These are phyloP conservation scores for Raddia distichophylla DNA, from an alignment of 176 grass and related monocot species.

Conservation along the genomic window DNA sequence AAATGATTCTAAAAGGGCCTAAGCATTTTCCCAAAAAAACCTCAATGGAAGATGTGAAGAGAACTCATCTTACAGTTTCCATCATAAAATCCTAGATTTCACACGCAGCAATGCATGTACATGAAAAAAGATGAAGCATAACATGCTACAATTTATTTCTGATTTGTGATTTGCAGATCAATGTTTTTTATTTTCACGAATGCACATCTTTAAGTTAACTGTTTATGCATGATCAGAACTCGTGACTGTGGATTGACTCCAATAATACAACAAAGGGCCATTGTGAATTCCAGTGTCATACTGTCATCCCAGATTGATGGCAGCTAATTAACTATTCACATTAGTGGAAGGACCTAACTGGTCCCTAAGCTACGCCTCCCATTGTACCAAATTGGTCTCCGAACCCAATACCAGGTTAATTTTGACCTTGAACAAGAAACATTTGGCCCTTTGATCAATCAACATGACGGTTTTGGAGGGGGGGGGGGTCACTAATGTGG, in stretches of 20 bases:
- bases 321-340: not conserved
- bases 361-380: too few species aligned
- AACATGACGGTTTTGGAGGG: too few species aligned
- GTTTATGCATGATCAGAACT: not conserved
- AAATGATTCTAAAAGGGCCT: conserved; percentile 2
- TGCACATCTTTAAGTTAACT: not conserved
- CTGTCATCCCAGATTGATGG: not conserved
- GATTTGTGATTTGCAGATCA: not conserved
- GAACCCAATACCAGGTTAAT: too few species aligned
- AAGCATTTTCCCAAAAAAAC: conserved; percentile 4
- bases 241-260: not conserved
- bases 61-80: not conserved
- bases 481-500: too few species aligned
- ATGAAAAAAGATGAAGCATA: not conserved
- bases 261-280: not conserved
- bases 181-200: not conserved
- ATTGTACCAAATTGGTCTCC: too few species aligned
- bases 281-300: not conserved
- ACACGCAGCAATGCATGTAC: not conserved
- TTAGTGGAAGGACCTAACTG: not conserved
- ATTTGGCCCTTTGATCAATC: too few species aligned
- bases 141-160: not conserved
- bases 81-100: not conserved
- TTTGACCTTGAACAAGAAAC: too few species aligned
- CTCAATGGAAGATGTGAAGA: not conserved